Conservation (phyloP, 768 basidiomycete species). For the Serendipita vermifera region DNA sequence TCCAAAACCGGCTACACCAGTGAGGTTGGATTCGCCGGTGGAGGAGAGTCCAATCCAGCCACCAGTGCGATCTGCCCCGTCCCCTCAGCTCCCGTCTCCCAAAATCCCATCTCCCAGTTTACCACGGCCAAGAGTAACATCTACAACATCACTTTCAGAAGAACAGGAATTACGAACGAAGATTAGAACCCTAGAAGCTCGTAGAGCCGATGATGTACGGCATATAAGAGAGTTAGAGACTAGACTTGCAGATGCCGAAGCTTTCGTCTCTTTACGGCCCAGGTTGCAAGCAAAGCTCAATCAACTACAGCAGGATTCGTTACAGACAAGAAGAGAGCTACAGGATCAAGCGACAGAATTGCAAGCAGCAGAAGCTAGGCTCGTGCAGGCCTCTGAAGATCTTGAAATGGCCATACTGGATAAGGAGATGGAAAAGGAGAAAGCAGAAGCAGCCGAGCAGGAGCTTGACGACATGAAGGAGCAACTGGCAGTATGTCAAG, state of each 20-base stretch:
- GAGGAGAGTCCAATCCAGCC: no score
- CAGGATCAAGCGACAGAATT: slow-evolving; percentile 60
- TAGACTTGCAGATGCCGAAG: slow-evolving; percentile 71
- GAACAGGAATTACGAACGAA: slow-evolving; percentile 73
- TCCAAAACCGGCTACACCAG: neutral
- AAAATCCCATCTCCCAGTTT: no score
- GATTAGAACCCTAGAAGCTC: slow-evolving; percentile 71
- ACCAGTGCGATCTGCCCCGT: no score
- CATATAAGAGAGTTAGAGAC: slow-evolving; percentile 74
- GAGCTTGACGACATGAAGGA: slow-evolving; percentile 75
- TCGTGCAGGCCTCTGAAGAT: slow-evolving; percentile 74
- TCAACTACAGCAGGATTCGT: slow-evolving; percentile 66
- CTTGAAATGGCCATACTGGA: slow-evolving; percentile 92
- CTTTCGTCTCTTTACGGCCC: slow-evolving; percentile 70
- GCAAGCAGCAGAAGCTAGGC: slow-evolving; percentile 51
- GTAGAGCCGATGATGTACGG: slow-evolving; percentile 75
- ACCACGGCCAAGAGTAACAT: no score
- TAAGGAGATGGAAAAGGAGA: slow-evolving; percentile 93
- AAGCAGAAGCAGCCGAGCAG: slow-evolving; percentile 61
- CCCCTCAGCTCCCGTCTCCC: no score
- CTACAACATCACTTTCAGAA: no score
- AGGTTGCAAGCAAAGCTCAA: slow-evolving; percentile 84
- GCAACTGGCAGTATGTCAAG: slow-evolving; percentile 60
- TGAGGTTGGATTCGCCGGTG: slow-evolving; percentile 10
- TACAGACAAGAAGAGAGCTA: slow-evolving; percentile 58